Base-by-base conservation (phyloP, 2,329 filamentous ascomycete species). In the Pezicula carpinea region DNA sequence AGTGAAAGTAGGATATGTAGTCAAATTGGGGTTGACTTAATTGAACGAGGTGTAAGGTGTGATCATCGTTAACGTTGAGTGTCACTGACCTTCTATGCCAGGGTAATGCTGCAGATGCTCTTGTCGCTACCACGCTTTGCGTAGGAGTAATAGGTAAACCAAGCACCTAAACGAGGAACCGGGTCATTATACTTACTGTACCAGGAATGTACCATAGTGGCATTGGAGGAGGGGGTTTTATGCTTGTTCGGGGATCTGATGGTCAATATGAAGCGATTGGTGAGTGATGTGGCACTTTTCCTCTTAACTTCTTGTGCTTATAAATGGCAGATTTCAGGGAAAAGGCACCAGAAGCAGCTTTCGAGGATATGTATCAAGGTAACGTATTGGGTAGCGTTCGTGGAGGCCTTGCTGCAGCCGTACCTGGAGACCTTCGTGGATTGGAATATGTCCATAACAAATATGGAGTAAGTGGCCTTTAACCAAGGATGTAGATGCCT, bases 181-280 rank as follows among this genome's bases (percentile, higher is more conserved):
- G 14, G 29, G 21, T 29, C n/a, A 18, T 15, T 11, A 23, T 23
- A 17, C 47, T 56, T 21, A 52, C 39, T 1, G 7, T 18, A 8
- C n/a, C 29, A 75, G 72, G 77, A 47, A 87, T 87, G 81, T 87
- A 89, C 57, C 87, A 91, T 64, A 80, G 79, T 34, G 91, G 92
- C 14, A 85, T 96, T 49, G 91, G 88, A 17, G 92, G 92, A 6
- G 92, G 92, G 34, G 92, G 92, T 2, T 97, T 97, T 68, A 87
- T 90, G 76, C 74, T 96, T 5, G 79, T 96, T 5, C 82, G 88
- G 40, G 75, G 80, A 29, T 69, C 79, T 14, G 73, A 88, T 49
- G 89, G 89, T n/a, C 72, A 73, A 15, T 95, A 91, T 62, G 89
- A 95, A 61, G 83, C 84, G 49, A 82, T 97, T 56, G 60, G 60